These are phyloP conservation scores for Amylocarpus encephaloides DNA, from an alignment of 2,329 filamentous ascomycete species.

Conservation along the genomic window DNA sequence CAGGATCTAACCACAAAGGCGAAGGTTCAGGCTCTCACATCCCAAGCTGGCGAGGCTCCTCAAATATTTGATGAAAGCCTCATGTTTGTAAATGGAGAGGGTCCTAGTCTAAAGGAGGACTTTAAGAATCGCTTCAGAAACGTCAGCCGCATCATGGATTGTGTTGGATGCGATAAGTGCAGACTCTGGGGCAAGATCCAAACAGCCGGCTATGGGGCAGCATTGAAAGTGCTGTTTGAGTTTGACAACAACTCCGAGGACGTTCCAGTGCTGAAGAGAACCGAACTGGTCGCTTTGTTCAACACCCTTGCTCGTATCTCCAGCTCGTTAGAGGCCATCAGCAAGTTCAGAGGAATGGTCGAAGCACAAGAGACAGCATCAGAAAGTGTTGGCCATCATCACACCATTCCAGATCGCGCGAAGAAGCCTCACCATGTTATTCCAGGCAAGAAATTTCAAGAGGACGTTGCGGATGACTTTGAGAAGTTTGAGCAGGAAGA, in stretches of 20 bases:
- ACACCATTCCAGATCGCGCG: slow-evolving; percentile 23
- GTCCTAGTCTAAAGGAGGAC: slow-evolving; percentile 82
- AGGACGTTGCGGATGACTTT: slow-evolving; percentile 38
- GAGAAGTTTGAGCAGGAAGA: slow-evolving; percentile 33
- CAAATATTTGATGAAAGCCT: slow-evolving; percentile 90
- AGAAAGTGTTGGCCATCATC: slow-evolving; percentile 17
- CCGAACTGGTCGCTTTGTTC: slow-evolving; percentile 87
- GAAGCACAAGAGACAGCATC: slow-evolving; percentile 32
- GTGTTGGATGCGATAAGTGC: slow-evolving; percentile 97
- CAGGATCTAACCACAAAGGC: slow-evolving; percentile 75
- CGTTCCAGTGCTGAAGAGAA: slow-evolving; percentile 70
- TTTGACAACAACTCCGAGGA: slow-evolving; percentile 60
- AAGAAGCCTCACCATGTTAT: slow-evolving; percentile 40
- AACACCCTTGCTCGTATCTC: slow-evolving; percentile 89
- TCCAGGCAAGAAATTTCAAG: slow-evolving; percentile 20
- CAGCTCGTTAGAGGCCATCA: slow-evolving; percentile 69
- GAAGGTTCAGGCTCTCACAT: slow-evolving; percentile 72
- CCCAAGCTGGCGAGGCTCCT: slow-evolving; percentile 60
- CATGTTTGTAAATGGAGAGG: slow-evolving; percentile 82
- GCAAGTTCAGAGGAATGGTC: slow-evolving; percentile 59
- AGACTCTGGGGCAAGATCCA: slow-evolving; percentile 97
- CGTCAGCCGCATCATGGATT: slow-evolving; percentile 95
- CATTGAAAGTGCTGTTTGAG: slow-evolving; percentile 93
- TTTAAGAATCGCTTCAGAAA: slow-evolving; percentile 97
- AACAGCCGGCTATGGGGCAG: slow-evolving; percentile 88